A percentile compares a stretch with the other conserved stretches of the same genome.
phyloP scores from a whole-genome alignment of 345 rosid genomes.

The Salix purpurea region DNA sequence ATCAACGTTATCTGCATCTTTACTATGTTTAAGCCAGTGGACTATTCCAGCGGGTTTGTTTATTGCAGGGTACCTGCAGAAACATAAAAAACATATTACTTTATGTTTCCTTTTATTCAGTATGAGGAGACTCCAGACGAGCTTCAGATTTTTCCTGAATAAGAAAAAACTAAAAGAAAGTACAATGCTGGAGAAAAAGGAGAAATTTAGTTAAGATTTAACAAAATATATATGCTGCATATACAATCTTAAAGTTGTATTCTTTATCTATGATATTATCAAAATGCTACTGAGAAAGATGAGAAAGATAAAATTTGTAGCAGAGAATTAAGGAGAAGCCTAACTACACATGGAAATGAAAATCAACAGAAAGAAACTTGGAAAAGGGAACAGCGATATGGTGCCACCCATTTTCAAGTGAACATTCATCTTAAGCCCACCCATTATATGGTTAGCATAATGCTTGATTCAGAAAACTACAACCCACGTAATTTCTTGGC shows the following conservation, averaged over 20 bases:
- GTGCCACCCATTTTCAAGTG: too few species aligned
- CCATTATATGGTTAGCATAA: not conserved
- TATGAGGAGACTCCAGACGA: not conserved
- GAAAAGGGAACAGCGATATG: not conserved
- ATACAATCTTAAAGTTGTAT: too few species aligned
- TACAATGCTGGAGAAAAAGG: not conserved
- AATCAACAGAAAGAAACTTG: not conserved
- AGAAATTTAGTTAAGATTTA: not conserved
- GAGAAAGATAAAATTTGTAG: not conserved
- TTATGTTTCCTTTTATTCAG: not conserved
- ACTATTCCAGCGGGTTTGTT: constrained; percentile 94
- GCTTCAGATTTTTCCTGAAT: not conserved
- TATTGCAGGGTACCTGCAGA: constrained; percentile 89
- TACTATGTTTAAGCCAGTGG: constrained; percentile 89
- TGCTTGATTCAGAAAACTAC: not conserved
- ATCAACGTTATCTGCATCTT: constrained; percentile 80
- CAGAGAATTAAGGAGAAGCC: not conserved
- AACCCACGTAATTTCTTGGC: too few species aligned
- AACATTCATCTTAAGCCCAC: not conserved
- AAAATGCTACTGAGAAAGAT: not conserved
- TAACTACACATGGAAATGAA: not conserved
- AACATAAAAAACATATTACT: not conserved
- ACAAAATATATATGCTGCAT: too few species aligned
- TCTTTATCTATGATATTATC: not conserved
- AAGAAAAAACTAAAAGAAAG: not conserved